phyloP scores from a whole-genome alignment of 441 rosid species.

The Populus hybrid region DNA sequence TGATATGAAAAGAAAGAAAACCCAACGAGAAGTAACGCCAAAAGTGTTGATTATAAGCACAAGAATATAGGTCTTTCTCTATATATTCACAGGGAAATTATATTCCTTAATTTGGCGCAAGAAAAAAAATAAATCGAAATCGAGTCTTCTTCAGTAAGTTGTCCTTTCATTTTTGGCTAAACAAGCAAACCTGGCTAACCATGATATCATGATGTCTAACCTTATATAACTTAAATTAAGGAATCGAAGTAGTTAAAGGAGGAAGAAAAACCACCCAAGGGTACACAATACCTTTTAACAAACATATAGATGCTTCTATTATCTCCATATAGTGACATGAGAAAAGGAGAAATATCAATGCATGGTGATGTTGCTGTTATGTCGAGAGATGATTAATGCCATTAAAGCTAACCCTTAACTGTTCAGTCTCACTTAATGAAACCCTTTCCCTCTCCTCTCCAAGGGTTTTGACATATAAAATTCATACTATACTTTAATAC shows the following conservation, averaged over 20 bases:
- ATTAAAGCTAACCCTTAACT: neutral
- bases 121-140: neutral
- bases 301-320: neutral
- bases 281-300: neutral
- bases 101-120: no score
- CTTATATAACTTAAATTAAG: neutral
- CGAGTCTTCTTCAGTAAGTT: neutral
- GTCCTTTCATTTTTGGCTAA: conserved; percentile 6
- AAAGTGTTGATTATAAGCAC: neutral
- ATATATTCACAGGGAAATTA: neutral
- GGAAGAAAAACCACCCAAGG: neutral
- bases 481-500: conserved; percentile 27
- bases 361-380: conserved; percentile 2
- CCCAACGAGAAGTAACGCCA: neutral
- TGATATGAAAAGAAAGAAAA: neutral
- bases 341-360: neutral
- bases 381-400: conserved; percentile 10
- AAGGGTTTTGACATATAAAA: conserved; percentile 29
- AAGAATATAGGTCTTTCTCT: neutral
- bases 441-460: neutral
- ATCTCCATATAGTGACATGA: neutral
- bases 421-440: neutral
- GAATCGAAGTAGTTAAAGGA: neutral
- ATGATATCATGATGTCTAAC: conserved; percentile 16
- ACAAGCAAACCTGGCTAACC: neutral